Percentiles rank a stretch among this genome's conserved stretches.
Evolutionary conservation across 108 stramenopile genomes (phyloP).

Genomic region (Chaetoceros muelleri): DNA sequence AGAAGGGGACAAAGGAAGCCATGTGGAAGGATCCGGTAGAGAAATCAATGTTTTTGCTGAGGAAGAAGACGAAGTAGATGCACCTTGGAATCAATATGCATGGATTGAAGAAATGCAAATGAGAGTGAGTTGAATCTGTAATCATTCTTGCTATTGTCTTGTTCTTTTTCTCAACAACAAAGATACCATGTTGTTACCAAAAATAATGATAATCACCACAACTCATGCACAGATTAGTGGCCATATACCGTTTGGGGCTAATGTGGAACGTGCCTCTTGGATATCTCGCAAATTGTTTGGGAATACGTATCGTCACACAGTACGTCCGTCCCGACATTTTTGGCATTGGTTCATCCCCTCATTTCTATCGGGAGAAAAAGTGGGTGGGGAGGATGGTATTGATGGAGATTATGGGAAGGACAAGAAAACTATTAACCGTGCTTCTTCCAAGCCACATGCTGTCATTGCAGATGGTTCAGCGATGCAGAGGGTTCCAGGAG

Average conservation of each 20-base stretch:
- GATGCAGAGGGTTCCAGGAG: conserved; percentile 74
- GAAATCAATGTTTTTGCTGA: conserved; percentile 15
- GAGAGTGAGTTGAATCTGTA: conserved; percentile 18
- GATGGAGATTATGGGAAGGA: conserved; percentile 44
- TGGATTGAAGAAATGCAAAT: conserved; percentile 78
- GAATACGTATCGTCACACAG: conserved; percentile 30
- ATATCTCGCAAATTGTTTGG: conserved; percentile 46
- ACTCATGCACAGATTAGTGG: conserved; percentile 29
- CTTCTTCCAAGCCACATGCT: conserved; percentile 79
- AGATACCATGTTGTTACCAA: not conserved
- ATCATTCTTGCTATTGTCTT: not conserved
- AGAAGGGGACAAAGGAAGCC: conserved; percentile 18
- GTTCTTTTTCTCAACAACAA: not conserved
- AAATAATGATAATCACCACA: not conserved
- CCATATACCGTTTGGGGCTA: conserved; percentile 39
- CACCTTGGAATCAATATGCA: conserved; percentile 84
- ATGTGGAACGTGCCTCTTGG: conserved; percentile 35
- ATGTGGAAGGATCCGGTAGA: conserved; percentile 1
- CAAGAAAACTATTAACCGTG: conserved; percentile 34
- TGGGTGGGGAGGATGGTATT: conserved; percentile 14
- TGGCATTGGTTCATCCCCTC: conserved; percentile 34
- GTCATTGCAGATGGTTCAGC: conserved; percentile 78
- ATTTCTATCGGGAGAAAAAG: conserved; percentile 29
- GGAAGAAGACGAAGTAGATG: conserved; percentile 38
- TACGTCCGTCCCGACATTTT: conserved; percentile 23